Percentiles rank a stretch among this genome's conserved stretches.
Conservation (phyloP, 1,139 yeast species). For the Hanseniaspora sp. region DNA sequence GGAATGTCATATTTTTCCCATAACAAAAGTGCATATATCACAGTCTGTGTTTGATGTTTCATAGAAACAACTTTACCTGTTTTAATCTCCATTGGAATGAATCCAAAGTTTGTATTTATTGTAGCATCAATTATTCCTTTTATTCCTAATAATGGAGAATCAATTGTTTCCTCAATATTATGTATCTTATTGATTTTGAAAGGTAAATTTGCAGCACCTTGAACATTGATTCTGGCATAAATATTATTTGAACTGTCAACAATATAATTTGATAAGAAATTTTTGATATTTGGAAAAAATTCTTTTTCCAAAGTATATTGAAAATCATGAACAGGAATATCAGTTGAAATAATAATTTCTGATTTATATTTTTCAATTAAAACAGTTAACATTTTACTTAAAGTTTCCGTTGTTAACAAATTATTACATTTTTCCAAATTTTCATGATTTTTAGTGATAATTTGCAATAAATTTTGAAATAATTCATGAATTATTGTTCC, state of each 20-base stretch:
- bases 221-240: slow-evolving; percentile 28
- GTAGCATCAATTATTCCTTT: slow-evolving; percentile 88
- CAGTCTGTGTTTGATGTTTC: slow-evolving; percentile 77
- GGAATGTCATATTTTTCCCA: slow-evolving; percentile 68
- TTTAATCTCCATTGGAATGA: slow-evolving; percentile 80
- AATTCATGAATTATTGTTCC: slow-evolving; percentile 75
- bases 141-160: slow-evolving; percentile 88
- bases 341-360: slow-evolving; percentile 47
- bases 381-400: slow-evolving; percentile 26
- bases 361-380: slow-evolving; percentile 32
- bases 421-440: slow-evolving; percentile 37
- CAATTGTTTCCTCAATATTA: slow-evolving; percentile 80
- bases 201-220: slow-evolving; percentile 35
- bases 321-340: slow-evolving; percentile 38
- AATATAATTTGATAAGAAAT: slow-evolving; percentile 44
- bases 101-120: slow-evolving; percentile 44
- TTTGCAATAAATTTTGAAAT: slow-evolving; percentile 44
- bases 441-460: slow-evolving; percentile 31
- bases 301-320: slow-evolving; percentile 35
- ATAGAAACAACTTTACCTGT: slow-evolving; percentile 58
- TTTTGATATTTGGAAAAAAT: slow-evolving; percentile 47
- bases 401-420: slow-evolving; percentile 46
- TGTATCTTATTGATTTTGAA: slow-evolving; percentile 54
- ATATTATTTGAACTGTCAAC: slow-evolving; percentile 6
- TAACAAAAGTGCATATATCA: slow-evolving; percentile 69